These are phyloP conservation scores for Periglandula ipomoeae DNA, from an alignment of 2,329 filamentous ascomycete genomes.

Conservation along the genomic window DNA sequence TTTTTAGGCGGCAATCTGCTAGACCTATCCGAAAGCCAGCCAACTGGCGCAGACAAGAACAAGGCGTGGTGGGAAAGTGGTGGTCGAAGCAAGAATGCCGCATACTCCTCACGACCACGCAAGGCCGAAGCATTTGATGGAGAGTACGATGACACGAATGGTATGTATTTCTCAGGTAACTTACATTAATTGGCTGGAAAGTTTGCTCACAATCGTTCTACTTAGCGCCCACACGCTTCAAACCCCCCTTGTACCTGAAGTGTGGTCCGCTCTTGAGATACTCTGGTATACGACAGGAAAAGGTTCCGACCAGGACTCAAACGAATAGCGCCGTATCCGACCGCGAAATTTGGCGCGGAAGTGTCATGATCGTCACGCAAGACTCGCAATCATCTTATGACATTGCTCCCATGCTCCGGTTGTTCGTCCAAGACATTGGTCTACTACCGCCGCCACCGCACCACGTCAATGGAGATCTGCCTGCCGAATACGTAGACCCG, in stretches of 20 bases:
- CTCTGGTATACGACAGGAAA: conserved; percentile 67
- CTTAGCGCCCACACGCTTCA: conserved; percentile 60
- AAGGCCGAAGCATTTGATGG: conserved; percentile 58
- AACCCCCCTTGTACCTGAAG: conserved; percentile 74
- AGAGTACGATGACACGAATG: conserved; percentile 55
- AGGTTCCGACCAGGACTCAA: conserved; percentile 24
- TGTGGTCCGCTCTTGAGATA: conserved; percentile 88
- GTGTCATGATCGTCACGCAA: conserved; percentile 87
- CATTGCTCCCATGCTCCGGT: conserved; percentile 64
- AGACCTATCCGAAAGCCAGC: conserved; percentile 41
- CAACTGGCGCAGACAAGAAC: conserved; percentile 34
- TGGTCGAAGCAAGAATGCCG: conserved; percentile 36
- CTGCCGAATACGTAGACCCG: conserved; percentile 80
- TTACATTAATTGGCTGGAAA: background rate
- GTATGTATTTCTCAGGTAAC: conserved; percentile 26
- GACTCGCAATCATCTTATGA: conserved; percentile 78
- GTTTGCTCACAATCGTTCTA: background rate
- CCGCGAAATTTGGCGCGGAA: conserved; percentile 84
- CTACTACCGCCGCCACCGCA: conserved; percentile 69
- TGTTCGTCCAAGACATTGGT: conserved; percentile 83
- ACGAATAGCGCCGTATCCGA: conserved; percentile 30
- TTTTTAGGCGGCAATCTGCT: conserved; percentile 49
- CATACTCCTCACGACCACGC: conserved; percentile 36
- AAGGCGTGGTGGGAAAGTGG: conserved; percentile 71
- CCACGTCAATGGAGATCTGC: conserved; percentile 55